phyloP scores from a whole-genome alignment of 1,284 basidiomycete genomes.

The Lignosus rhinocerotis region DNA sequence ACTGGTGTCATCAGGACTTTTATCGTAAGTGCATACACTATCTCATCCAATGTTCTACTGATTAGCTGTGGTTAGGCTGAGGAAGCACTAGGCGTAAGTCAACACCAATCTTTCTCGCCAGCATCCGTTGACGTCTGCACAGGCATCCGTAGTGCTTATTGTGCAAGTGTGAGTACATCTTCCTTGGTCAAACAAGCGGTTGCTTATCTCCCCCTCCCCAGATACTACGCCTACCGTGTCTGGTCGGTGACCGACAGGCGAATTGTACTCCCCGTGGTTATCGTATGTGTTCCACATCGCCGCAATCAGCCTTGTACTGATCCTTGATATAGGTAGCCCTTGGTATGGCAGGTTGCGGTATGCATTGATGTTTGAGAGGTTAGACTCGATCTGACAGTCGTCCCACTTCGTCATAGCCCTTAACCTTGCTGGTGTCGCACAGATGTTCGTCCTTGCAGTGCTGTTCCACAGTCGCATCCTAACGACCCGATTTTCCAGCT shows the following conservation, averaged over 20 bases:
- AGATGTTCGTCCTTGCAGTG: not conserved
- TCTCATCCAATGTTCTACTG: not conserved
- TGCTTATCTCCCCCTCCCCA: slow-evolving; percentile 13
- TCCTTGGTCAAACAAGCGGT: not conserved
- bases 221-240: slow-evolving; percentile 37
- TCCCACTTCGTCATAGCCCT: slow-evolving; percentile 27
- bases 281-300: slow-evolving; percentile 15
- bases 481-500: slow-evolving; percentile 13
- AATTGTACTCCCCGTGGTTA: slow-evolving; percentile 11
- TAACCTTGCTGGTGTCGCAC: slow-evolving; percentile 24
- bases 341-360: slow-evolving; percentile 15
- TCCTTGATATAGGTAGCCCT: slow-evolving; percentile 1
- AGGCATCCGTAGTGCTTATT: slow-evolving; percentile 36
- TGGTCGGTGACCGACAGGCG: slow-evolving; percentile 26
- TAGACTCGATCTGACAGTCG: not conserved
- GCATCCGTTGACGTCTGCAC: not conserved
- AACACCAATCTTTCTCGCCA: not conserved
- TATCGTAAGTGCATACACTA: slow-evolving; percentile 33
- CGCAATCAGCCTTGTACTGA: not conserved
- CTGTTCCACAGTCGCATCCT: not conserved
- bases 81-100: slow-evolving; percentile 35
- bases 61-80: slow-evolving; percentile 31
- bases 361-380: not conserved
- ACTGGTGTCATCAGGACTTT: slow-evolving; percentile 32
- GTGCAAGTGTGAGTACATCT: slow-evolving; percentile 34